Evolutionary conservation across 768 basidiomycete species (phyloP).

Genomic region (Mycena rebaudengoi): DNA sequence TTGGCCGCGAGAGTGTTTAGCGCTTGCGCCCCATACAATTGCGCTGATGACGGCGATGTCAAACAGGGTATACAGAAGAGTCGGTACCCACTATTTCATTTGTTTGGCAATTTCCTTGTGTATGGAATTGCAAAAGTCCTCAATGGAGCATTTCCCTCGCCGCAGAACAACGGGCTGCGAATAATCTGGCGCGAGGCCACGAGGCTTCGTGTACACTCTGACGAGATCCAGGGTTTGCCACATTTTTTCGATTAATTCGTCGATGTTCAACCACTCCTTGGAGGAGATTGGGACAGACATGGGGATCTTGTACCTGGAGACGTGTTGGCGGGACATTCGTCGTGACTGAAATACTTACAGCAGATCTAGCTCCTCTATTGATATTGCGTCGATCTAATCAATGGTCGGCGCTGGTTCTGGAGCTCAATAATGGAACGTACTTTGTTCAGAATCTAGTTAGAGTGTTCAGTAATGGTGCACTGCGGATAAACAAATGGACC

Average conservation of each 20-base stretch:
- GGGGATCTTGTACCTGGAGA: slow-evolving; percentile 85
- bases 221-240: slow-evolving; percentile 94
- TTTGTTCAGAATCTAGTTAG: slow-evolving; percentile 79
- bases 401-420: slow-evolving; percentile 1
- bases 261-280: slow-evolving; percentile 94
- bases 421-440: slow-evolving; percentile 46
- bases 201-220: slow-evolving; percentile 96
- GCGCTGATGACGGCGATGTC: slow-evolving; percentile 56
- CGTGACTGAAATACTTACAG: slow-evolving; percentile 72
- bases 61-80: background rate
- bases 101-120: slow-evolving; percentile 98
- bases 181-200: slow-evolving; percentile 92
- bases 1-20: slow-evolving; percentile 97
- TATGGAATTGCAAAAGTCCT: slow-evolving; percentile 92
- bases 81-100: slow-evolving; percentile 86
- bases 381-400: slow-evolving; percentile 93
- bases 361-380: slow-evolving; percentile 96
- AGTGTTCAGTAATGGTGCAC: background rate
- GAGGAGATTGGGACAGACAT: slow-evolving; percentile 95
- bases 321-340: background rate
- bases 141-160: slow-evolving; percentile 69
- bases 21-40: slow-evolving; percentile 95
- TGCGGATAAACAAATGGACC: slow-evolving; percentile 35
- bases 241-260: slow-evolving; percentile 93
- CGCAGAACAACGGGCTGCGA: slow-evolving; percentile 88